Evolutionary conservation across 2,329 filamentous ascomycete species (phyloP).

Genomic region (Phaeophleospora eucalypticola): DNA sequence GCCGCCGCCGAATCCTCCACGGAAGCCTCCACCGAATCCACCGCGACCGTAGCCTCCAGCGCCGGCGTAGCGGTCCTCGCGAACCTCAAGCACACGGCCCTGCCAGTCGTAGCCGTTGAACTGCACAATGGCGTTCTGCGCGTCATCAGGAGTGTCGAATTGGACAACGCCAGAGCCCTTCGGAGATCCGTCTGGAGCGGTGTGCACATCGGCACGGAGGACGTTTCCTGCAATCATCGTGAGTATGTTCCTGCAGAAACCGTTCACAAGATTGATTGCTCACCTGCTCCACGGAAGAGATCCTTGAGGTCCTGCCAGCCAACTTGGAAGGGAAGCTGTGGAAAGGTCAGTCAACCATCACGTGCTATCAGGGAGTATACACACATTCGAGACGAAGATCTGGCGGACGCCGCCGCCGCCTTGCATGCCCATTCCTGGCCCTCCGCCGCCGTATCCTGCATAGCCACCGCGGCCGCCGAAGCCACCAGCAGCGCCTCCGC

Average conservation of each 20-base stretch:
- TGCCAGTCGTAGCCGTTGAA: constrained; percentile 99
- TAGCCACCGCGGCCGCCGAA: constrained; percentile 52
- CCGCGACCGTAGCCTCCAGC: constrained; percentile 37
- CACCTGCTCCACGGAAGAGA: constrained; percentile 95
- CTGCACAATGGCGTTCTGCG: constrained; percentile 90
- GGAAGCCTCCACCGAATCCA: constrained; percentile 54
- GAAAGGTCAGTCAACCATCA: constrained; percentile 23
- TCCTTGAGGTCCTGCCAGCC: constrained; percentile 99
- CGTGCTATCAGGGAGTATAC: constrained; percentile 44
- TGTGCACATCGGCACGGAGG: constrained; percentile 91
- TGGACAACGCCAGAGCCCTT: constrained; percentile 97
- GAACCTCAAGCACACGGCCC: constrained; percentile 85
- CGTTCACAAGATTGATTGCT: too few relatives aligned
- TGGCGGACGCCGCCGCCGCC: constrained; percentile 69
- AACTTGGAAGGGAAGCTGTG: constrained; percentile 89
- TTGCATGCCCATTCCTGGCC: constrained; percentile 45
- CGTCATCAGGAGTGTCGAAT: constrained; percentile 91
- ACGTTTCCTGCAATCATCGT: constrained; percentile 70
- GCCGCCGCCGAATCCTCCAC: constrained; percentile 56
- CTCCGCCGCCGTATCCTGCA: constrained; percentile 39
- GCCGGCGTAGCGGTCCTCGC: constrained; percentile 89
- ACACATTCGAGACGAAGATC: constrained; percentile 97
- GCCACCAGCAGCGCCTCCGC: constrained; percentile 54
- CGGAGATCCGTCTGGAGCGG: constrained; percentile 83
- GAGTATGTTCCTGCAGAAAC: too few relatives aligned